Percentiles rank a stretch among this genome's conserved stretches.
phyloP scores from a whole-genome alignment of 108 stramenopile genomes.

The Fragilaria crotonensis region DNA sequence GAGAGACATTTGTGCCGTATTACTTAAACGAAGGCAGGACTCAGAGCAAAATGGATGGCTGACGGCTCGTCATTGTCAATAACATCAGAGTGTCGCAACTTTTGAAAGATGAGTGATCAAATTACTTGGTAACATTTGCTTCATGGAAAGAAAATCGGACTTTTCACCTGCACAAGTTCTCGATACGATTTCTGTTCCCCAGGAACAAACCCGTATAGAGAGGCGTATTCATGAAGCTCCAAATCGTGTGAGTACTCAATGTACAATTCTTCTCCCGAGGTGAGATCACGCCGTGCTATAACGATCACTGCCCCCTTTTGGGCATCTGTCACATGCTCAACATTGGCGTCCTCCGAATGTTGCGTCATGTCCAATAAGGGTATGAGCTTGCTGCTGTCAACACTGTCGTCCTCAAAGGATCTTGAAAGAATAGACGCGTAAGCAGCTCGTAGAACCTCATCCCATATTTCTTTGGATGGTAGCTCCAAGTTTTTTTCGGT shows the following conservation, averaged over 20 bases:
- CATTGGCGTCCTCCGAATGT: conserved; percentile 4
- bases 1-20: too few relatives aligned
- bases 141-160: too few relatives aligned
- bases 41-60: too few relatives aligned
- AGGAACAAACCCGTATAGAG: conserved; percentile 10
- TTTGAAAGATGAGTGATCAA: too few relatives aligned
- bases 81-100: too few relatives aligned
- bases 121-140: too few relatives aligned
- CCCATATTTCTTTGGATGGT: not conserved
- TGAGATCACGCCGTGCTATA: conserved; percentile 1
- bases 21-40: too few relatives aligned
- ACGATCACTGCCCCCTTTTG: not conserved
- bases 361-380: conserved; percentile 11
- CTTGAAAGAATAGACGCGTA: conserved; percentile 3
- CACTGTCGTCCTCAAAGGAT: conserved; percentile 10
- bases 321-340: not conserved
- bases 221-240: conserved; percentile 1
- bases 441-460: not conserved
- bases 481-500: not conserved
- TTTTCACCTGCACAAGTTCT: too few relatives aligned
- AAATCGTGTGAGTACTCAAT: conserved; percentile 1
- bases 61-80: too few relatives aligned
- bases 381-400: conserved; percentile 10
- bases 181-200: too few relatives aligned
- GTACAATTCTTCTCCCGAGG: conserved; percentile 7